Conservation (phyloP, 2,329 filamentous ascomycete genomes). For the Alternaria alternata region DNA sequence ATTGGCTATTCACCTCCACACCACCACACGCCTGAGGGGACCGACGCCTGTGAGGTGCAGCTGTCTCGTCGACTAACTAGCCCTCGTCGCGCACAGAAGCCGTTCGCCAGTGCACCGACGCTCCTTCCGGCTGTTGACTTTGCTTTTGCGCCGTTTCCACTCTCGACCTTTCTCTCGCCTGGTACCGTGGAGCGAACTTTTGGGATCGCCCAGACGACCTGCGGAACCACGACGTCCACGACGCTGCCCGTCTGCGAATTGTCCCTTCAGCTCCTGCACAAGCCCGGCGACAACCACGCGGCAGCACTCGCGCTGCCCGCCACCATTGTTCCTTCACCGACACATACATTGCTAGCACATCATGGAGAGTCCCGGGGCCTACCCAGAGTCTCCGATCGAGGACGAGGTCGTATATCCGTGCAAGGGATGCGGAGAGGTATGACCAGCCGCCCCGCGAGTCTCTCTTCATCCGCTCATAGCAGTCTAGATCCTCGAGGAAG, state of each 20-base stretch:
- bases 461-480: slow-evolving; percentile 27
- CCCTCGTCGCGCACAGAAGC: slow-evolving; percentile 17
- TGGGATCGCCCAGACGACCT: slow-evolving; percentile 11
- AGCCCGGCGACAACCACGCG: slow-evolving; percentile 2
- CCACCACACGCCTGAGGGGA: slow-evolving; percentile 10
- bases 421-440: slow-evolving; percentile 65
- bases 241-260: background rate
- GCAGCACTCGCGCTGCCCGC: slow-evolving; percentile 1
- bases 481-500: slow-evolving; percentile 90
- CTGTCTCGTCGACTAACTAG: slow-evolving; percentile 10
- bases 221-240: slow-evolving; percentile 4
- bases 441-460: slow-evolving; percentile 14
- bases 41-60: slow-evolving; percentile 6
- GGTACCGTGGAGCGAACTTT: slow-evolving; percentile 1
- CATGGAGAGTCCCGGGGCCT: slow-evolving; percentile 65
- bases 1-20: slow-evolving; percentile 20
- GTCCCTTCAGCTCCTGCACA: background rate
- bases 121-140: slow-evolving; percentile 2
- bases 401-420: slow-evolving; percentile 66
- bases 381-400: slow-evolving; percentile 60
- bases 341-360: slow-evolving; percentile 12
- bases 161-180: background rate
- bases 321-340: slow-evolving; percentile 8
- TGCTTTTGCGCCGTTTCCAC: slow-evolving; percentile 10
- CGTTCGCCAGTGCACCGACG: slow-evolving; percentile 16